Conservation (phyloP, 2,329 filamentous ascomycete genomes). For the Penicillium sp. region DNA sequence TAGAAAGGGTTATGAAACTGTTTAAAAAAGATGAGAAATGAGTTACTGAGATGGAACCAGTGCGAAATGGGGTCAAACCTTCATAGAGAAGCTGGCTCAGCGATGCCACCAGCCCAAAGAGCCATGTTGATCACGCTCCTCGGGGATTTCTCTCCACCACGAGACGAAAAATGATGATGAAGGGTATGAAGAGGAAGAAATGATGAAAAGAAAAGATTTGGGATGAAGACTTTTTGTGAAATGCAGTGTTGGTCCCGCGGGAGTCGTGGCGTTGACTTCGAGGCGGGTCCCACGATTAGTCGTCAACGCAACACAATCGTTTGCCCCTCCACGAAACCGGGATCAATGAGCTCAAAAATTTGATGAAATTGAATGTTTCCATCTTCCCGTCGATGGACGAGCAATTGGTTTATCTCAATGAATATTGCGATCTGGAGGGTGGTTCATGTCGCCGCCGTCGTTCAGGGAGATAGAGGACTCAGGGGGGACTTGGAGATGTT, state of each 20-base stretch:
- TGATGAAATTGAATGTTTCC: background rate
- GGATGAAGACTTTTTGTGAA: background rate
- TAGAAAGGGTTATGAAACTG: background rate
- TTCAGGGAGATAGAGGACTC: background rate
- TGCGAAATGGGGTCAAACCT: constrained; percentile 43
- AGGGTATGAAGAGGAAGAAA: background rate
- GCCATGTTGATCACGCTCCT: constrained; percentile 26
- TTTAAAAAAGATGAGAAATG: background rate
- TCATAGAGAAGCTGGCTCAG: constrained; percentile 35
- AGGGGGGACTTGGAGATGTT: background rate
- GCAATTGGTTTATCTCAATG: background rate
- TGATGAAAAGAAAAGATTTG: background rate
- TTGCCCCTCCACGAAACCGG: background rate
- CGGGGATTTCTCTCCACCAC: background rate
- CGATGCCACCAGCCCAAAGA: constrained; percentile 18
- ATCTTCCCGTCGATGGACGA: background rate
- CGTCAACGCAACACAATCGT: background rate
- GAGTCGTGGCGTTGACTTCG: background rate
- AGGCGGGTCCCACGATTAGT: background rate
- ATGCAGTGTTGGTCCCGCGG: background rate
- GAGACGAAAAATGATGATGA: background rate
- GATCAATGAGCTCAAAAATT: background rate
- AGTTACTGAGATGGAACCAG: constrained; percentile 18
- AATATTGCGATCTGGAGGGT: background rate
- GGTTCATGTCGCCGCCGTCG: background rate